Conservation (phyloP, 345 rosid species). For the Rhizophora mangle region DNA sequence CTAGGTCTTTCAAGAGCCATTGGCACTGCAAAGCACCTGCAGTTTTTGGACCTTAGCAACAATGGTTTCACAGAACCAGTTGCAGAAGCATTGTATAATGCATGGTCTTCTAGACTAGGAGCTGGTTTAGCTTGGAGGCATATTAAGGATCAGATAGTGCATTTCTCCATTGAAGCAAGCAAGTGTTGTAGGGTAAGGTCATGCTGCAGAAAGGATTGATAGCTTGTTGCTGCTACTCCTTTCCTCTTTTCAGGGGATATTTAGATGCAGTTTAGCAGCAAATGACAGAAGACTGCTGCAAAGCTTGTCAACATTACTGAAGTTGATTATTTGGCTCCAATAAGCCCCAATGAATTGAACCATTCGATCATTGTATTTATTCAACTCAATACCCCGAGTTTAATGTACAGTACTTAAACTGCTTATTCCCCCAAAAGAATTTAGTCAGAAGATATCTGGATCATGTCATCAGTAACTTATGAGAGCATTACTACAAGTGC, state of each 20-base stretch:
- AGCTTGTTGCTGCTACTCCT: not conserved
- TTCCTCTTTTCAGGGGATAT: too few species aligned
- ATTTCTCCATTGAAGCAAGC: slow-evolving; percentile 49
- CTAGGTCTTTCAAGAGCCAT: slow-evolving; percentile 60
- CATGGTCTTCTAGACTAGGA: slow-evolving; percentile 62
- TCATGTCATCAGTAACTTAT: too few species aligned
- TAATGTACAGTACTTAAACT: too few species aligned
- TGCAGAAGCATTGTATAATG: slow-evolving; percentile 46
- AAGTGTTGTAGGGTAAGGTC: slow-evolving; percentile 58
- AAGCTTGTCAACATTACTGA: too few species aligned
- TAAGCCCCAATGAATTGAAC: too few species aligned
- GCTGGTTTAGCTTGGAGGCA: slow-evolving; percentile 48
- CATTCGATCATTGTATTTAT: too few species aligned
- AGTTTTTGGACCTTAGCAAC: slow-evolving; percentile 61
- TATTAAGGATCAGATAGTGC: slow-evolving; percentile 50
- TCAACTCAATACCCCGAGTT: too few species aligned
- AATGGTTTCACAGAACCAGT: slow-evolving; percentile 54
- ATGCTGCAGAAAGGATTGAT: slow-evolving; percentile 73
- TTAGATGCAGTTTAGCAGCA: not conserved
- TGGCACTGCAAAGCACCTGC: slow-evolving; percentile 55
- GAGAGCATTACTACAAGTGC: too few species aligned
- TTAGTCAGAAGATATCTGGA: too few species aligned
- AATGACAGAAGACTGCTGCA: too few species aligned
- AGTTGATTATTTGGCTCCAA: too few species aligned
- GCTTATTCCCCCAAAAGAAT: too few species aligned